Evolutionary conservation across 148 eudicot species (phyloP), one percentile per base, ranked within the genome.

Genomic region (Limonium bicolor): DNA sequence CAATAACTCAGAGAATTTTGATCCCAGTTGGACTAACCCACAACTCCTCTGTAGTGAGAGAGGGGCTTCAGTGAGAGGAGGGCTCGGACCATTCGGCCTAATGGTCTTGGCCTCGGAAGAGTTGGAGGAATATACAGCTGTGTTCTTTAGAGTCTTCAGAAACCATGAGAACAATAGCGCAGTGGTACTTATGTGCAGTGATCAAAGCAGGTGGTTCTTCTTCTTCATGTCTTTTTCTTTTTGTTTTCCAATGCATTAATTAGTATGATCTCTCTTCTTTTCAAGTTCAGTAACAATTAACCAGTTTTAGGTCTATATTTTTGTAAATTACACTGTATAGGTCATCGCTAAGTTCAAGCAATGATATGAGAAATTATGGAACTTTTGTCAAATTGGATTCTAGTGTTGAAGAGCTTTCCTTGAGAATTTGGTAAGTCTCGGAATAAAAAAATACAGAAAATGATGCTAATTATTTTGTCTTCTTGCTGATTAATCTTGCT

Each of bases 31-130:
- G 61, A 46, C 16, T 13, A 49, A 76, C 41, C 71, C 77, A 5
- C 74, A 64, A 23, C 50, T 41, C n/a, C 54, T 76, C 6, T 67
- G 74, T 53, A 60, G 36, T 18, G 27, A 15, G 29, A 30, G n/a
- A 30, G 34, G 34, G 34, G 34, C 34, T 0, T 7, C 8, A 7
- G 34, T 30, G 11, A 9, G n/a, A 30, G 34, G 34, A 3, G 11
- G n/a, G 8, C 0, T 30, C n/a, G 34, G 34, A 7, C 34, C 34
- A 30, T 30, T 30, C n/a, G 34, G 34, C 8, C n/a, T 30, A 30
- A 9, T 30, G n/a, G 34, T n/a, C 8, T 3, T 30, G 1, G 34
- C n/a, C n/a, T 30, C 34, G 11, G 2, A 9, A 30, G n/a, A 30
- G 1, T 7, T 1, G 34, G 34, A 30, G n/a, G 34, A 30, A 30